phyloP scores from a whole-genome alignment of 2,329 filamentous ascomycete genomes.

The Fusarium mexicanum region DNA sequence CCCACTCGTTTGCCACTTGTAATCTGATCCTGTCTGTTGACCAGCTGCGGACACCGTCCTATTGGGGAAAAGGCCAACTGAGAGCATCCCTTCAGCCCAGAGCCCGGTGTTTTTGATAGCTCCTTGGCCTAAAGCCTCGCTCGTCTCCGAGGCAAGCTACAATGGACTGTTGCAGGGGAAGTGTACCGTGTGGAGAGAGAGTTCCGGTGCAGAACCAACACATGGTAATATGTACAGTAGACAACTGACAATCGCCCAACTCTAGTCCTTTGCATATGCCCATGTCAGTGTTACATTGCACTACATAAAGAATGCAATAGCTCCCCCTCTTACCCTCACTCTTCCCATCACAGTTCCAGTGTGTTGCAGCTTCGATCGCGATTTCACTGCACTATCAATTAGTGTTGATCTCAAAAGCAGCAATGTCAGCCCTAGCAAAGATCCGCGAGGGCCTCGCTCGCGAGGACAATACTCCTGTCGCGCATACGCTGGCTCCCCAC shows the following conservation, averaged over 20 bases:
- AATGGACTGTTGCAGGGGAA: conserved; percentile 3
- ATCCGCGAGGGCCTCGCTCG: conserved; percentile 21
- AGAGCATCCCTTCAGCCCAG: conserved; percentile 8
- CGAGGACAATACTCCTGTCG: conserved; percentile 19
- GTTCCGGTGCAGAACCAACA: conserved; percentile 1
- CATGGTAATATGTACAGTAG: background rate
- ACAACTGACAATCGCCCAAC: background rate
- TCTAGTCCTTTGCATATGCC: background rate
- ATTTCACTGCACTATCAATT: background rate
- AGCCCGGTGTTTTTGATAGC: background rate
- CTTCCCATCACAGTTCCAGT: background rate
- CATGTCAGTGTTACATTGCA: conserved; percentile 18
- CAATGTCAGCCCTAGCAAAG: conserved; percentile 35
- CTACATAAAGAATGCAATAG: conserved; percentile 22
- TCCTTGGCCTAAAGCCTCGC: conserved; percentile 15
- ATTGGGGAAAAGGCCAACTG: conserved; percentile 19
- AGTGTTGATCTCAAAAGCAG: conserved; percentile 2
- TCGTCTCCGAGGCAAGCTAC: background rate
- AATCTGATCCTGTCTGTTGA: conserved; percentile 11
- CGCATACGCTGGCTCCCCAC: conserved; percentile 16
- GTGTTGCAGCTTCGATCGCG: background rate
- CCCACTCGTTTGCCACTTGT: conserved; percentile 28
- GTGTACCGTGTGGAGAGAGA: background rate
- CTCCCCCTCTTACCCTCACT: conserved; percentile 1
- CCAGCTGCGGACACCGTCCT: conserved; percentile 12